phyloP scores from a whole-genome alignment of 2,329 filamentous ascomycete species.

The Alternaria gansuensis region DNA sequence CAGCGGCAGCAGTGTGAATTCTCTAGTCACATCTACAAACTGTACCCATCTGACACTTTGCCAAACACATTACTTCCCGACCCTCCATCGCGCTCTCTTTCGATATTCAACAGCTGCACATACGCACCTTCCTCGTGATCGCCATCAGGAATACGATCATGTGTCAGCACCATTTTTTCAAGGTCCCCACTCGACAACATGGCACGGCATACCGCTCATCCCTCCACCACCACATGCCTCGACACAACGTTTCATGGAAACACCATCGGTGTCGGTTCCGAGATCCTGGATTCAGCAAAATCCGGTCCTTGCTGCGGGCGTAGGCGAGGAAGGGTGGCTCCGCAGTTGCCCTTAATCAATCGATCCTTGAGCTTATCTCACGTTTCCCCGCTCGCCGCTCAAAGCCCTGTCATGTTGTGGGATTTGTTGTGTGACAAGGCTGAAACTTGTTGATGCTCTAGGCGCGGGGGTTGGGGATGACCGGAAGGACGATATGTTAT shows the following conservation, averaged over 20 bases:
- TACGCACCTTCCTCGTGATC: not conserved
- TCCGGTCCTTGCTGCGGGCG: not conserved
- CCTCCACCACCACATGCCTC: not conserved
- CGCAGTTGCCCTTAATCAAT: not conserved
- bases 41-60: constrained; percentile 19
- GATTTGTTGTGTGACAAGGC: constrained; percentile 20
- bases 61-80: constrained; percentile 14
- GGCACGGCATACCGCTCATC: constrained; percentile 3
- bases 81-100: constrained; percentile 17
- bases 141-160: not conserved
- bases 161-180: constrained; percentile 1
- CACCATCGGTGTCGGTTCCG: constrained; percentile 5
- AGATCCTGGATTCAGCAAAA: not conserved
- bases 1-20: constrained; percentile 10
- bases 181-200: not conserved
- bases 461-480: not conserved
- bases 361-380: not conserved
- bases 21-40: constrained; percentile 18
- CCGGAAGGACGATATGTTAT: no score
- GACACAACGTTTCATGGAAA: constrained; percentile 5
- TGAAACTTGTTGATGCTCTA: constrained; percentile 29
- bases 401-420: constrained; percentile 5
- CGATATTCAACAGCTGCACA: constrained; percentile 13
- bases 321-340: not conserved
- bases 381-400: not conserved